A percentile compares a stretch with the other conserved stretches of the same genome.
These are phyloP conservation scores for Omphalotus guepiniiformis DNA, from an alignment of 768 basidiomycete species.

Conservation along the genomic window DNA sequence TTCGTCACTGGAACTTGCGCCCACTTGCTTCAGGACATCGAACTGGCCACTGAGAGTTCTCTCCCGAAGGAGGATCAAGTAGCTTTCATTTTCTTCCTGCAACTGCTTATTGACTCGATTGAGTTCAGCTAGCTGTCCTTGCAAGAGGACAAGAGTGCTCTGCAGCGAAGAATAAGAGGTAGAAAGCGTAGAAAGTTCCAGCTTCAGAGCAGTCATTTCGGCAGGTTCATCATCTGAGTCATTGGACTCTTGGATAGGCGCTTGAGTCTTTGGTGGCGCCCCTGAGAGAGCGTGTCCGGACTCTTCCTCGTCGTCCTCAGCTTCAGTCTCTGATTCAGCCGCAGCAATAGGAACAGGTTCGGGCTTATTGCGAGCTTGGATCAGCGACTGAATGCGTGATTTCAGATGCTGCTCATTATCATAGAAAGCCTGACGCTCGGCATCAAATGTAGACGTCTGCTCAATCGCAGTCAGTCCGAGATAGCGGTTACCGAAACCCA, in stretches of 20 bases:
- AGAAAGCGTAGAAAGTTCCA: slow-evolving; percentile 83
- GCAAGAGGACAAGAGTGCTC: slow-evolving; percentile 78
- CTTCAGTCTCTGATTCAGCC: slow-evolving; percentile 38
- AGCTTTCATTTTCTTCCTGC: slow-evolving; percentile 96
- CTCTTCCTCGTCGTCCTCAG: slow-evolving; percentile 28
- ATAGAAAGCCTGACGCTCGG: slow-evolving; percentile 88
- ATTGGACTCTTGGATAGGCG: slow-evolving; percentile 43
- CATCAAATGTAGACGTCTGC: slow-evolving; percentile 85
- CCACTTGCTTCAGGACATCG: slow-evolving; percentile 68
- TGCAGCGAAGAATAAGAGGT: slow-evolving; percentile 82
- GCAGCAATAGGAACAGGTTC: slow-evolving; percentile 33
- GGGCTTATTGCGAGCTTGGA: slow-evolving; percentile 57
- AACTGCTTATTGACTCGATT: slow-evolving; percentile 83
- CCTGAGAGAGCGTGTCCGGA: slow-evolving; percentile 8
- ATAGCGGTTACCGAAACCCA: background rate
- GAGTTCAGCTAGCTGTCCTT: slow-evolving; percentile 80
- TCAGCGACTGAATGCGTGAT: slow-evolving; percentile 79
- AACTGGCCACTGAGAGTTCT: slow-evolving; percentile 88
- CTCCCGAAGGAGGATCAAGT: slow-evolving; percentile 90
- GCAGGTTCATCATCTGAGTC: slow-evolving; percentile 76
- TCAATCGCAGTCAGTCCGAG: slow-evolving; percentile 6
- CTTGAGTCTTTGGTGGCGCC: slow-evolving; percentile 8
- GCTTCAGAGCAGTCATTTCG: slow-evolving; percentile 78
- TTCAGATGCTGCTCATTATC: slow-evolving; percentile 94
- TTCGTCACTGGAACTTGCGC: slow-evolving; percentile 40